Evolutionary conservation across 1,284 basidiomycete genomes (phyloP), one percentile per base, ranked within the genome.

Genomic region (Ceratobasidium sp.): DNA sequence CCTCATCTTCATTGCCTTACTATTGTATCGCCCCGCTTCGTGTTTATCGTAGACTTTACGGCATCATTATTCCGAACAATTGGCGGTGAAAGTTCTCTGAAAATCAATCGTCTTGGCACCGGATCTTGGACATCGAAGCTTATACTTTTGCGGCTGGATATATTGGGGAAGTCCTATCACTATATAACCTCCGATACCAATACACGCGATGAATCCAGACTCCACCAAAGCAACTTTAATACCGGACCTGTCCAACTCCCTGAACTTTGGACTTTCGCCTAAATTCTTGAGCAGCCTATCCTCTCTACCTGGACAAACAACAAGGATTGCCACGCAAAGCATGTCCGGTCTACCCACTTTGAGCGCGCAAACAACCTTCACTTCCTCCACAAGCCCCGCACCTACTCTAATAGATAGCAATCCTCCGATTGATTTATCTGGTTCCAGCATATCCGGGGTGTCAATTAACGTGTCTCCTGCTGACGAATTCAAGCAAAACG

Each of bases 401-500:
- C 29, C 65, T 20, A 56, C 65, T n/a, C 40, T 68, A 43, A 47
- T 68, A 31, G 65, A 68, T 17, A 34, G 52, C 22, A 64, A 35
- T n/a, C 31, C 60, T 1, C 42, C 65, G 20, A 45, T 68, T 31
- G 65, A 68, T 56, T 35, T 68, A 22, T 32, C 52, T 17, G 12
- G 42, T 31, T 55, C 65, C n/a, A 34, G 35, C 8, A 53, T 68
- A 22, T 43, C 65, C 27, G 53, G 65, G 31, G 43, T 43, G 12
- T n/a, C 64, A 1, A 15, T 52, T 25, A 20, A 15, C n/a, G 40
- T 56, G 29, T 68, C 65, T 5, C 27, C 65, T 35, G 43, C 52
- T 7, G 65, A 56, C 34, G 65, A 68, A 38, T 68, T 68, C 31
- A 55, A 68, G 42, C 42, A 55, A 15, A 68, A 68, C 42, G 47